phyloP scores from a whole-genome alignment of 257 asterid genomes.

The Ehretia macrophylla region DNA sequence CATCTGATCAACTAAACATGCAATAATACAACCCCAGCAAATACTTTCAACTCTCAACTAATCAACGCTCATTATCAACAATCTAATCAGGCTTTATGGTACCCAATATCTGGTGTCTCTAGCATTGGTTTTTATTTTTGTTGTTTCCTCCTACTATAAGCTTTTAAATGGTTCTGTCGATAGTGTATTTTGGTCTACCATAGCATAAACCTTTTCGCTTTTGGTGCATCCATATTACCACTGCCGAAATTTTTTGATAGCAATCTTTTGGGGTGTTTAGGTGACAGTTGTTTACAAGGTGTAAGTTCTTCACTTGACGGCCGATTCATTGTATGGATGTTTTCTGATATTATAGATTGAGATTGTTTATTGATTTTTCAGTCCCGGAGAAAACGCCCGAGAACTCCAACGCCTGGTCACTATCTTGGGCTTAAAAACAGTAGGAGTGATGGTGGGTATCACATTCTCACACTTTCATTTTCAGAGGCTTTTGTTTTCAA shows the following conservation, averaged over 20 bases:
- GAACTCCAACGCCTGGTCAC: conserved; percentile 96
- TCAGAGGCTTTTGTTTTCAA: background rate
- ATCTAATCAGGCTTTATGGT: conserved; percentile 93
- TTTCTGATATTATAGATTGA: background rate
- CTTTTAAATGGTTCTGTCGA: background rate
- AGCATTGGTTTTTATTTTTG: conserved; percentile 43
- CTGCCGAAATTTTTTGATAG: background rate
- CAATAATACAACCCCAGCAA: conserved; percentile 95
- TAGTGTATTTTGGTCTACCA: background rate
- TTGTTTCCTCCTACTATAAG: conserved; percentile 10
- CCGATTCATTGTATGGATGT: background rate
- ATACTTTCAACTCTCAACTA: conserved; percentile 77
- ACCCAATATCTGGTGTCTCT: conserved; percentile 65
- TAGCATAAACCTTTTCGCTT: no score
- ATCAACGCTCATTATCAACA: conserved; percentile 94
- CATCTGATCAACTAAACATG: conserved; percentile 90
- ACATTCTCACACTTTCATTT: background rate
- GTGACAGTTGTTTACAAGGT: background rate
- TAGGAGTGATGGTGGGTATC: conserved; percentile 36
- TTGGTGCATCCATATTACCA: background rate
- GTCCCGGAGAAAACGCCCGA: conserved; percentile 43
- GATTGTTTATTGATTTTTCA: conserved; percentile 19
- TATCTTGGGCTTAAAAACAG: conserved; percentile 91
- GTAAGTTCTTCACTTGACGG: background rate
- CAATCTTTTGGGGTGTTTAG: conserved; percentile 10